These are phyloP conservation scores for Cucurbita ficifolia DNA, from an alignment of 306 rosid genomes.

Conservation along the genomic window DNA sequence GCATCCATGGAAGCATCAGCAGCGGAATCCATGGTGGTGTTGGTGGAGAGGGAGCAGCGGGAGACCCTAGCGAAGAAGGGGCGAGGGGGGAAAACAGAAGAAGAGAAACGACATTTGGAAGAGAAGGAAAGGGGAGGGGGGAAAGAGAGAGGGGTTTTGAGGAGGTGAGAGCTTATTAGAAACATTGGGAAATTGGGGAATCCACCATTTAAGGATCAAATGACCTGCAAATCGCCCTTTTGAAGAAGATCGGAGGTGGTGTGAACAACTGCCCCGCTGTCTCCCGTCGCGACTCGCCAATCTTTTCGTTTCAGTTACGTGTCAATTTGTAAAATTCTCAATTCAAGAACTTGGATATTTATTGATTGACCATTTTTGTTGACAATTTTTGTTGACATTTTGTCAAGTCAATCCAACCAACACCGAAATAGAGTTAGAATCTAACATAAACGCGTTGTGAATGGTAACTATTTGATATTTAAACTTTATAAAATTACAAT, in stretches of 20 bases:
- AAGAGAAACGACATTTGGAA: background rate
- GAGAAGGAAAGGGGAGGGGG: background rate
- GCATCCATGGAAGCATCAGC: slow-evolving; percentile 84
- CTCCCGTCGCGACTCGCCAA: too few relatives aligned
- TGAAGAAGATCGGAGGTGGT: background rate
- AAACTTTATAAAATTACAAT: too few relatives aligned
- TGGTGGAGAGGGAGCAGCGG: slow-evolving; percentile 9
- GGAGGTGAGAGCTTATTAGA: slow-evolving; percentile 2
- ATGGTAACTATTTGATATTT: too few relatives aligned
- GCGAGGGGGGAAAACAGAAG: background rate
- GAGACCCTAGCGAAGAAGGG: slow-evolving; percentile 14
- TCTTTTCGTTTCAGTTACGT: too few relatives aligned
- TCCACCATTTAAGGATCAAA: background rate
- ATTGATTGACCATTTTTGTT: too few relatives aligned
- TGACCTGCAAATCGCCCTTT: background rate
- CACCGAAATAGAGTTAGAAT: too few relatives aligned
- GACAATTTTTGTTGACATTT: too few relatives aligned
- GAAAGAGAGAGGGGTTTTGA: background rate
- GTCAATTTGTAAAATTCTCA: too few relatives aligned
- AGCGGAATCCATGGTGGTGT: slow-evolving; percentile 39
- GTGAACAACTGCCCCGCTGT: background rate
- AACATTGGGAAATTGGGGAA: background rate
- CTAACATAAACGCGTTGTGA: too few relatives aligned
- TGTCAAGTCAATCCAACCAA: too few relatives aligned
- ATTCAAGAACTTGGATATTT: too few relatives aligned